Conservation (phyloP, 768 basidiomycete genomes). For the Lactarius psammicola region DNA sequence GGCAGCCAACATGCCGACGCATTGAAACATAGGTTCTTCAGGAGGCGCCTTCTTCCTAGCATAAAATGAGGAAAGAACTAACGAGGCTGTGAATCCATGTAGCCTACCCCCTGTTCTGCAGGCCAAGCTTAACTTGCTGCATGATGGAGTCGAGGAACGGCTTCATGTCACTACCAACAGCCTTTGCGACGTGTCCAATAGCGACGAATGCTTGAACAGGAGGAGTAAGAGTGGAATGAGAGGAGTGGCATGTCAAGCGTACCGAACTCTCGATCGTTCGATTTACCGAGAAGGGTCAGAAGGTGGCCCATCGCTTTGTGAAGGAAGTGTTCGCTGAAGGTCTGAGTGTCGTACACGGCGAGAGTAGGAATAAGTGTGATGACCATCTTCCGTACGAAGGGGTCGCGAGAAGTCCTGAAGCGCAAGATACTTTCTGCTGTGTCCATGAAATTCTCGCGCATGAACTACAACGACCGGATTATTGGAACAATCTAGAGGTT, state of each 20-base stretch:
- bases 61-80: slow-evolving; percentile 10
- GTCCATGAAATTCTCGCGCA: slow-evolving; percentile 82
- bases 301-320: slow-evolving; percentile 95
- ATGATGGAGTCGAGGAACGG: slow-evolving; percentile 92
- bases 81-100: not conserved
- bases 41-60: slow-evolving; percentile 88
- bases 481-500: not conserved
- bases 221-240: slow-evolving; percentile 10
- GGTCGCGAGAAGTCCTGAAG: slow-evolving; percentile 85
- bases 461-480: slow-evolving; percentile 52
- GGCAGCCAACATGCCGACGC: slow-evolving; percentile 91
- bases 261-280: slow-evolving; percentile 87
- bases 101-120: slow-evolving; percentile 80
- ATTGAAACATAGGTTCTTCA: slow-evolving; percentile 96
- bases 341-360: slow-evolving; percentile 90
- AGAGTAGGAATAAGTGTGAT: slow-evolving; percentile 94
- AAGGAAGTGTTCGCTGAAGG: slow-evolving; percentile 86
- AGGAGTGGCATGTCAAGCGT: slow-evolving; percentile 27
- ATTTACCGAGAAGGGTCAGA: slow-evolving; percentile 82
- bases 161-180: slow-evolving; percentile 93
- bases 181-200: slow-evolving; percentile 90
- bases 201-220: slow-evolving; percentile 78
- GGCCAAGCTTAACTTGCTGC: slow-evolving; percentile 81
- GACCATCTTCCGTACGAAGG: slow-evolving; percentile 88
- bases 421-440: slow-evolving; percentile 88